Evolutionary conservation across 2,329 filamentous ascomycete species (phyloP).

Genomic region (Lachnellula occidentalis): DNA sequence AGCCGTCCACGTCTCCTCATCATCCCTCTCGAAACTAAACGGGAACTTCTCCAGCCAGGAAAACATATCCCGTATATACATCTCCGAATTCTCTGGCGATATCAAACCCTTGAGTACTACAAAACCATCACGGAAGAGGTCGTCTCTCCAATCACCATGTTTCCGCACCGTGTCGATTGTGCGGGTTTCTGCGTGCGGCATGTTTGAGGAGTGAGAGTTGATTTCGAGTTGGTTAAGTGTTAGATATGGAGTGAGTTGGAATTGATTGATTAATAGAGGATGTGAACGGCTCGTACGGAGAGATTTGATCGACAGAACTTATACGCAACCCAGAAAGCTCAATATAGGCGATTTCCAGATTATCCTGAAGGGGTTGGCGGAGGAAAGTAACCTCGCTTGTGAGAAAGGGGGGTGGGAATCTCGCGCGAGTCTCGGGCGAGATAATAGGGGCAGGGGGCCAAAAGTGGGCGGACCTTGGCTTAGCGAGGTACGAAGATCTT

Average conservation of each 20-base stretch:
- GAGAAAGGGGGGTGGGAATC: too few species aligned
- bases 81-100: constrained; percentile 32
- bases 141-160: constrained; percentile 14
- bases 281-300: too few species aligned
- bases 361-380: too few species aligned
- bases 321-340: too few species aligned
- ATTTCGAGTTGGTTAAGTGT: too few species aligned
- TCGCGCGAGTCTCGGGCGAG: too few species aligned
- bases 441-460: too few species aligned
- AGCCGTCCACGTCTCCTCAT: constrained; percentile 31
- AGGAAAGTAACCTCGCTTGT: too few species aligned
- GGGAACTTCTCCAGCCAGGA: constrained; percentile 20
- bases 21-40: constrained; percentile 34
- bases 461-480: too few species aligned
- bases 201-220: neutral
- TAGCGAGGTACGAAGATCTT: too few species aligned
- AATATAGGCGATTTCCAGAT: too few species aligned
- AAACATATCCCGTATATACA: constrained; percentile 19
- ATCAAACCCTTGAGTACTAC: constrained; percentile 41
- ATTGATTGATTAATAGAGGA: neutral
- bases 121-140: constrained; percentile 32
- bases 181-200: constrained; percentile 2
- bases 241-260: neutral
- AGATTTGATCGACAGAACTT: too few species aligned
- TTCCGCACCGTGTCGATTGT: neutral